These are phyloP conservation scores for Bipolaris bicolor DNA, from an alignment of 2,329 filamentous ascomycete genomes.

Conservation along the genomic window DNA sequence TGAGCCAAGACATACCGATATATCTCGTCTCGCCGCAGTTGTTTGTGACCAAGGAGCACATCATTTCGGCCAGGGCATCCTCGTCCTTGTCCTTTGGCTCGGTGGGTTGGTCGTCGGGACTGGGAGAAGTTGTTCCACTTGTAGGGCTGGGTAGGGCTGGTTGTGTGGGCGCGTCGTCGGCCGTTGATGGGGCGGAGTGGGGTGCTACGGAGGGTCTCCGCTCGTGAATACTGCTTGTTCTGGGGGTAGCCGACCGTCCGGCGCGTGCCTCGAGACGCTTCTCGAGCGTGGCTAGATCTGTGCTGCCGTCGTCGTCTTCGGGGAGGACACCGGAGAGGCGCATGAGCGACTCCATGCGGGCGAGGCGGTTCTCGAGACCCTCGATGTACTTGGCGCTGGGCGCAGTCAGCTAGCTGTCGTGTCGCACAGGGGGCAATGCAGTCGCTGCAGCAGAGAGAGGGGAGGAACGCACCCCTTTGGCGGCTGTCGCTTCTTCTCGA, in stretches of 20 bases:
- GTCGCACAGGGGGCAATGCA: not conserved
- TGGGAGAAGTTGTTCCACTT: slow-evolving; percentile 59
- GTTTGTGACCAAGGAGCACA: slow-evolving; percentile 97
- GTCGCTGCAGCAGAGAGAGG: too few species aligned
- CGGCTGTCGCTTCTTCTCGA: slow-evolving; percentile 97
- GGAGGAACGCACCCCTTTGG: slow-evolving; percentile 76
- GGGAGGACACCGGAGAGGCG: slow-evolving; percentile 84
- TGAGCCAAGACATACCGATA: slow-evolving; percentile 69
- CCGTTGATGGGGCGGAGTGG: slow-evolving; percentile 40
- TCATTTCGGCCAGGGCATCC: slow-evolving; percentile 92
- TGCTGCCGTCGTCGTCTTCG: slow-evolving; percentile 83
- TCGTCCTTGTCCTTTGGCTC: slow-evolving; percentile 64
- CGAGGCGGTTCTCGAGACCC: slow-evolving; percentile 89
- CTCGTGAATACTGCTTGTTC: slow-evolving; percentile 39
- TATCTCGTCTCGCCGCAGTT: slow-evolving; percentile 94
- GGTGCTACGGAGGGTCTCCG: slow-evolving; percentile 42
- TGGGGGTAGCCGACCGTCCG: slow-evolving; percentile 30
- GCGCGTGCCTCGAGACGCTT: slow-evolving; percentile 67
- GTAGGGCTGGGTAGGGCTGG: slow-evolving; percentile 57
- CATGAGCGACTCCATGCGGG: slow-evolving; percentile 93
- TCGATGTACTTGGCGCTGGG: slow-evolving; percentile 94
- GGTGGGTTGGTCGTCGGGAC: slow-evolving; percentile 51
- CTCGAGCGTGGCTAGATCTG: slow-evolving; percentile 86
- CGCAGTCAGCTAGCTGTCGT: slow-evolving; percentile 8
- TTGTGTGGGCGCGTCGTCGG: slow-evolving; percentile 51